Conservation (phyloP, 768 basidiomycete genomes). For the Lactifluus pinguis region DNA sequence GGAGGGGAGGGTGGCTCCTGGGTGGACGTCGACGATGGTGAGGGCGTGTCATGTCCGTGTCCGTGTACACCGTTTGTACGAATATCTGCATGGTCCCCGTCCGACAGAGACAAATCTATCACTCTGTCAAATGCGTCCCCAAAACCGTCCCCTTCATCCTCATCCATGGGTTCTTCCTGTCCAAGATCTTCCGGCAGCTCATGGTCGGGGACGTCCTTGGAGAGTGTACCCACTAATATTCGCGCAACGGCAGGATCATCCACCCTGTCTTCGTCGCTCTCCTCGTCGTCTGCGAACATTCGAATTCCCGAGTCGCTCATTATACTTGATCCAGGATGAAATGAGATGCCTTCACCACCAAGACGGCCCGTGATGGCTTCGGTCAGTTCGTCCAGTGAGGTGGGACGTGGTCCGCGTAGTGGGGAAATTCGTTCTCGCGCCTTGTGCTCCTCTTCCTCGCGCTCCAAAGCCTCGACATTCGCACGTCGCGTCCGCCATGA, state of each 20-base stretch:
- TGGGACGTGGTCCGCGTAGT: background rate
- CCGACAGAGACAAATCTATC: constrained; percentile 29
- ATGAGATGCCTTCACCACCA: constrained; percentile 44
- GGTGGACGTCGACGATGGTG: constrained; percentile 25
- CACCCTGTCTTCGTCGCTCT: constrained; percentile 56
- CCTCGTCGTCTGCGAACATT: constrained; percentile 47
- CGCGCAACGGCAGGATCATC: constrained; percentile 21
- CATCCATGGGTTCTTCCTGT: constrained; percentile 33
- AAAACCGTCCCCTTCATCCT: constrained; percentile 22
- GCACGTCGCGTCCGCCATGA: constrained; percentile 49
- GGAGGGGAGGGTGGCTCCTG: constrained; percentile 27
- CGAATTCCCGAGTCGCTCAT: constrained; percentile 40
- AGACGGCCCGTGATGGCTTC: constrained; percentile 12
- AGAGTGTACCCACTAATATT: constrained; percentile 25
- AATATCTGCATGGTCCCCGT: constrained; percentile 22
- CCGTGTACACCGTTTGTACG: constrained; percentile 18
- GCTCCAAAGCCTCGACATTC: constrained; percentile 41
- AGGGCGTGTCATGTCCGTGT: constrained; percentile 9
- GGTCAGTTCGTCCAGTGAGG: constrained; percentile 11
- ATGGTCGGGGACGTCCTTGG: constrained; percentile 48
- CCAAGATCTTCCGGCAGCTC: constrained; percentile 56
- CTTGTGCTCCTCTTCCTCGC: constrained; percentile 29
- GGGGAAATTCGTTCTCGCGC: constrained; percentile 1
- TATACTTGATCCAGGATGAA: constrained; percentile 46
- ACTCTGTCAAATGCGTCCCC: constrained; percentile 20